A percentile compares a stretch with the other conserved stretches of the same genome.
Evolutionary conservation across 495 filamentous ascomycete genomes (phyloP).

Genomic region (Pseudotulostoma volvatum): DNA sequence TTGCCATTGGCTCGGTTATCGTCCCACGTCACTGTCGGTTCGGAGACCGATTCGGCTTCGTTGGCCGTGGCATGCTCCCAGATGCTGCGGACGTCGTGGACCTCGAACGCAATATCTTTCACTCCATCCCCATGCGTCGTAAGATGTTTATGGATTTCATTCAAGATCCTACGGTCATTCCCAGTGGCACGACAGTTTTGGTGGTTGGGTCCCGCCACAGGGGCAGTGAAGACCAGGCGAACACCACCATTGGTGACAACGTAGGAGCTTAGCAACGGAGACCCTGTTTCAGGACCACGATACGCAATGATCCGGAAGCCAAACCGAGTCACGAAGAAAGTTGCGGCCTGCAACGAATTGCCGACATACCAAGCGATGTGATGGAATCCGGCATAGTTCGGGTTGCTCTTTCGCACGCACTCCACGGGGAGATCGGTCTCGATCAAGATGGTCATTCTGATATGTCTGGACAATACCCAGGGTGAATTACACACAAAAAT

Average conservation of each 20-base stretch:
- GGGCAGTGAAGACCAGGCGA: conserved; percentile 59
- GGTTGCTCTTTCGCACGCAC: conserved; percentile 1
- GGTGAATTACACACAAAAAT: no score
- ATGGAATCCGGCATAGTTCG: conserved; percentile 53
- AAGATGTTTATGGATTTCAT: conserved; percentile 50
- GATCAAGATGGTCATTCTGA: no score
- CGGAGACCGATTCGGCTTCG: conserved; percentile 42
- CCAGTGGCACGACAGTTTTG: conserved; percentile 24
- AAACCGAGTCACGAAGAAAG: conserved; percentile 60
- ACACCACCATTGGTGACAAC: conserved; percentile 53
- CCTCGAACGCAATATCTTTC: conserved; percentile 67
- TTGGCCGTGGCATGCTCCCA: conserved; percentile 45
- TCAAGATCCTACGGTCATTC: conserved; percentile 6
- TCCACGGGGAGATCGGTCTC: neutral
- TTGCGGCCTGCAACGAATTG: conserved; percentile 70
- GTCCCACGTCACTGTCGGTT: conserved; percentile 22
- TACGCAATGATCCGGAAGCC: conserved; percentile 61
- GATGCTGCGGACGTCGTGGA: conserved; percentile 46
- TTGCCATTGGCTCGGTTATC: conserved; percentile 27
- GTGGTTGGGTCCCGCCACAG: conserved; percentile 33
- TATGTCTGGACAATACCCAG: no score
- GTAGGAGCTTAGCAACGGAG: conserved; percentile 49
- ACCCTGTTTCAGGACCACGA: conserved; percentile 63
- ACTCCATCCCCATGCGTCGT: conserved; percentile 69
- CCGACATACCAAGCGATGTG: conserved; percentile 76